Evolutionary conservation across 768 basidiomycete genomes (phyloP), one percentile per base, ranked within the genome.

Genomic region (Psilocybe azurescens): DNA sequence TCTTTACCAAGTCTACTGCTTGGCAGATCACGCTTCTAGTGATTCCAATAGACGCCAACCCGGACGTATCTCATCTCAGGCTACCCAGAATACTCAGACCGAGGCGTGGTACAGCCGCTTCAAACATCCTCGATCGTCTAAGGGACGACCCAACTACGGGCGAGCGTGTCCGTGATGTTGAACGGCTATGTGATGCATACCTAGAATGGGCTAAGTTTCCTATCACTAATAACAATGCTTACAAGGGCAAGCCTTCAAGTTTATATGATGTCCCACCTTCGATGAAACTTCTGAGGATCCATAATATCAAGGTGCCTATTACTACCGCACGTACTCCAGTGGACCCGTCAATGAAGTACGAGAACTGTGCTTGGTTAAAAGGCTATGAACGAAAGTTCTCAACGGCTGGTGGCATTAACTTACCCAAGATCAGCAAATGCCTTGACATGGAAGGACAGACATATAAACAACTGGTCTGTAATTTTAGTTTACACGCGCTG

Each of bases 1-100:
- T 66, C 77, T 97, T 6, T 97, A 96, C 74, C 94, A 95, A 66
- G 85, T 99, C 2, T 93, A 89, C 72, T 93, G 92, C 58, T 76
- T 97, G 63, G 81, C 80, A 9, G 76, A 67, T 64, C 66, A 65
- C 60, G 44, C 58, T 14, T 11, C 65, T 56, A 20, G 65, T 9
- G 59, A 67, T 8, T 60, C 62, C 48, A 41, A 62, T 5, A 77
- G 82, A 62, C 79, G 88, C 58, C 76, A 80, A 52, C 86, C 87
- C 7, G 71, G 74, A 33, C 82, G 84, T 29, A 75, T 75, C 39
- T 75, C 79, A 36, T 75, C 79, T 11, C 73, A 80, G 16, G 66
- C 79, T 5, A 79, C 84, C 16, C 86, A 88, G n/a, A 68, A 78
- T 3, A 80, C 85, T n/a, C 86, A 88, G 53, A 72, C 77, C 0